Evolutionary conservation across 352 stramenopile genomes (phyloP), one percentile per base, ranked within the genome.

Genomic region (Aphanomyces invadans): DNA sequence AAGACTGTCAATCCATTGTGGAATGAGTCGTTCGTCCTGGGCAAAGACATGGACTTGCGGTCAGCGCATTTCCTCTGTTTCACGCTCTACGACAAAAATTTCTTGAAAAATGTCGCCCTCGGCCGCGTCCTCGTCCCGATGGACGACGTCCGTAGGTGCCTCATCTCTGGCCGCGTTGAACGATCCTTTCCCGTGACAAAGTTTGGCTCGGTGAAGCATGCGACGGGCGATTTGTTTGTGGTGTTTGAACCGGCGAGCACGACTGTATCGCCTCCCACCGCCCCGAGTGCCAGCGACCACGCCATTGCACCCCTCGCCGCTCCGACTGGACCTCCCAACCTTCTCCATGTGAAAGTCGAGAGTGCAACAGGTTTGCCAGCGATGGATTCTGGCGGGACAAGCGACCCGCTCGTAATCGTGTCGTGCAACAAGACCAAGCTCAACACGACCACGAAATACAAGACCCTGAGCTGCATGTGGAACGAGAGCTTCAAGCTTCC

Each of bases 321-420:
- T n/a, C 60, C 57, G 15, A 67, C 60, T 4, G 70, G 82, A 12
- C 72, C 78, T 7, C 83, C 83, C 0, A 92, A 92, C 55, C 52
- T 92, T 36, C 69, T 92, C 4, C 84, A 81, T 38, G 83, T 92
- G 62, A 90, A 77, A 57, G 56, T 92, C 9, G 79, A 88, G 38
- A 86, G 79, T 9, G 83, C 80, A 46, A 88, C 89, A 66, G 74
- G 92, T 45, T 65, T 97, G 31, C 75, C 95, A 7, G 81, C 82
- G 0, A 95, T 95, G 81, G 87, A 96, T 64, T 76, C 81, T 38
- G 77, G 90, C 44, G 89, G 87, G 29, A 67, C 60, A 0, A 92
- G 81, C 56, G 91, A 97, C 55, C 91, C 91, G 4, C 78, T 97
- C 11, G 88, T 96, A 55, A 86, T 92, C 44, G 67, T 95, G 4